Percentiles rank a stretch among this genome's conserved stretches.
phyloP scores from a whole-genome alignment of 176 grass and related monocot genomes.

The Microstegium vimineum region DNA sequence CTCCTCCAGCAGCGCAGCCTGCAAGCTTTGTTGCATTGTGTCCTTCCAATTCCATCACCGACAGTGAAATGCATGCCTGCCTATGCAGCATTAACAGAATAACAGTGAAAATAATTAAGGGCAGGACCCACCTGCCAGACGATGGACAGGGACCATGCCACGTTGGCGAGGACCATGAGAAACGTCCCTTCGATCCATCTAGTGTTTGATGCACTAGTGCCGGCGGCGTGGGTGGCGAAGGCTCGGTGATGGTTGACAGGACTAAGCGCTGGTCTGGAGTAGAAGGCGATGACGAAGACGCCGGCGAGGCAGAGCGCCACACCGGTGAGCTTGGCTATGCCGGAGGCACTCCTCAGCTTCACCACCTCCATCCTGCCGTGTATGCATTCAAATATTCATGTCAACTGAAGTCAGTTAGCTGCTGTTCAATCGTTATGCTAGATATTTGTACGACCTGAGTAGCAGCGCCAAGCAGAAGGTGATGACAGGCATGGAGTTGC shows the following conservation, averaged over 20 bases:
- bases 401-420: neutral
- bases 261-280: constrained; percentile 35
- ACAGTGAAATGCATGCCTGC: too few species aligned
- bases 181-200: constrained; percentile 65
- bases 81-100: too few species aligned
- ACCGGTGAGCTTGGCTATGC: constrained; percentile 41
- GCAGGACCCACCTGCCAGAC: constrained; percentile 11
- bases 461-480: constrained; percentile 70
- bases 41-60: too few species aligned
- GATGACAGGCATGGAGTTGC: constrained; percentile 56
- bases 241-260: constrained; percentile 47
- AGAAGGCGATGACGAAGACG: constrained; percentile 37
- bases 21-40: too few species aligned
- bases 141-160: constrained; percentile 49
- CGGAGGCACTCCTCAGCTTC: constrained; percentile 35
- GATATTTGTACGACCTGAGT: constrained; percentile 23
- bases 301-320: constrained; percentile 35
- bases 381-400: neutral
- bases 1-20: constrained; percentile 56
- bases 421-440: neutral
- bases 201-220: neutral
- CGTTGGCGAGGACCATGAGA: constrained; percentile 43
- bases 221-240: too few species aligned
- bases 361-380: constrained; percentile 57
- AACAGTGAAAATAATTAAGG: neutral